Percentiles rank a stretch among this genome's conserved stretches.
Evolutionary conservation across 202 grass and related monocot genomes (phyloP).

Genomic region (Eragrostis tef): DNA sequence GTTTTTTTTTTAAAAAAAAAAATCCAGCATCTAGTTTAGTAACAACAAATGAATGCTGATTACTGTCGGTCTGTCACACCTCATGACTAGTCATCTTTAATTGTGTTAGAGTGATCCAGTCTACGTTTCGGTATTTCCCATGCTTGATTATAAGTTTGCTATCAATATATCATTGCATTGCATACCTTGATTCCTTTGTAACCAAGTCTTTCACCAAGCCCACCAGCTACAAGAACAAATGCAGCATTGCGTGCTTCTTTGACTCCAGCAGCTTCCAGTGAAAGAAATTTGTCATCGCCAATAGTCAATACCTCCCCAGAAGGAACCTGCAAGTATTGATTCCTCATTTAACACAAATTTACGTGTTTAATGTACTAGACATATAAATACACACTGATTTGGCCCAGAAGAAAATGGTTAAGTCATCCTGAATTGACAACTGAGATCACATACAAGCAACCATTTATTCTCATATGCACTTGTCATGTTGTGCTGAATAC

Average conservation of each 20-base stretch:
- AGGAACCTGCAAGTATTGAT: conserved; percentile 67
- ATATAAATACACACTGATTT: background rate
- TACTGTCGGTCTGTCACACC: background rate
- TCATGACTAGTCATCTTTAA: background rate
- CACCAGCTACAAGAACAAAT: conserved; percentile 98
- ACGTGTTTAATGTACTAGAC: background rate
- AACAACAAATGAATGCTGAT: background rate
- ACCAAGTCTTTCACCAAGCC: conserved; percentile 93
- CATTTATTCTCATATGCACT: no score
- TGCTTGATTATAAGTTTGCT: conserved; percentile 12
- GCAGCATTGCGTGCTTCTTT: conserved; percentile 73
- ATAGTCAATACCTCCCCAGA: conserved; percentile 81
- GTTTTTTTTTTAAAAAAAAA: no score
- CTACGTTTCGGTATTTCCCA: background rate
- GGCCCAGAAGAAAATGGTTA: background rate
- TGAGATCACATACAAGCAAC: conserved; percentile 22
- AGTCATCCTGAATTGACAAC: background rate
- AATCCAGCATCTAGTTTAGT: background rate
- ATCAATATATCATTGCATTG: background rate
- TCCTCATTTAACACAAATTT: background rate
- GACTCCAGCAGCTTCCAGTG: conserved; percentile 78
- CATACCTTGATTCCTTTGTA: conserved; percentile 99
- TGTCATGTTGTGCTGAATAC: no score
- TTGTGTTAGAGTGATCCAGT: background rate
- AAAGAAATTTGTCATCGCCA: conserved; percentile 75